Evolutionary conservation across 768 basidiomycete genomes (phyloP), one percentile per base, ranked within the genome.

Genomic region (Wakefieldia striispora): DNA sequence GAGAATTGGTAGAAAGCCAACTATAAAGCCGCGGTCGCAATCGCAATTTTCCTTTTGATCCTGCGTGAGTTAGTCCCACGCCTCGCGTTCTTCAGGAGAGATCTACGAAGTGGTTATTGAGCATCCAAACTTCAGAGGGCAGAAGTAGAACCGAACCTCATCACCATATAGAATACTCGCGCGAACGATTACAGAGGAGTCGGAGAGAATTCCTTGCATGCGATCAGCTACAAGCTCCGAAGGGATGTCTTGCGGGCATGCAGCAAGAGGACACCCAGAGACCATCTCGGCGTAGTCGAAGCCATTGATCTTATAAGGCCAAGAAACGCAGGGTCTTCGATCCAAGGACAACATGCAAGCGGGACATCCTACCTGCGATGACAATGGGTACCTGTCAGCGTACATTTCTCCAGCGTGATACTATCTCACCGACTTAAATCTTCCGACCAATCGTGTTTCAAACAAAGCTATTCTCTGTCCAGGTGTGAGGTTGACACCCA

Each of bases 181-280:
- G 17, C 70, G 65, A 6, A 71, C 56, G 27, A 72, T 64, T 43
- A 60, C 52, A 17, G 53, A 47, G 19, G 54, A 26, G 5, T 66
- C 57, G n/a, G n/a, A 11, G 63, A 40, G 49, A 47, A 58, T 20
- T 58, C 57, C 37, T 57, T 58, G 40, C 20, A 26, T 10, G 58
- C 33, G 36, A 58, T 57, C 7, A 63, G 61, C 20, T 56, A 48
- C 7, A 63, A 51, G 35, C 66, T 49, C 11, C 78, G 73, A 31
- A 77, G 78, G 51, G 65, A 66, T 11, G 72, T 75, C 65, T 77
- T 79, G 21, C 77, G 72, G 38, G 72, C 62, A 47, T 79, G 75
- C 75, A 23, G 75, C 73, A 58, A 78, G 78, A 11, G 79, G 78
- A 49, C 72, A 72, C 36, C 45, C 50, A 41, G 44, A 43, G 17